Evolutionary conservation across 257 asterid species (phyloP).

Genomic region (Mentha longifolia): DNA sequence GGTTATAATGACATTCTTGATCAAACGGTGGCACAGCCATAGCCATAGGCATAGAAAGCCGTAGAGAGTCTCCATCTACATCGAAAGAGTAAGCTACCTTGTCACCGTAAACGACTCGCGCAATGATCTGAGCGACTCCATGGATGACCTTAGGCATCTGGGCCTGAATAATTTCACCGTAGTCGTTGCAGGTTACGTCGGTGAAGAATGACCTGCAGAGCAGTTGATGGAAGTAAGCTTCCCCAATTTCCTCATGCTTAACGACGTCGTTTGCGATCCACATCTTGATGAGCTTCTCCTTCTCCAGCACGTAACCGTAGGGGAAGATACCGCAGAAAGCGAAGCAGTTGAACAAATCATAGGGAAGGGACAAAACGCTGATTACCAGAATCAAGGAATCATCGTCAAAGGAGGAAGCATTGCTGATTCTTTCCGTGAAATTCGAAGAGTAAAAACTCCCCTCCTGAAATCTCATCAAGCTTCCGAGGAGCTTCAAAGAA

Average conservation of each 20-base stretch:
- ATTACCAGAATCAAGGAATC: background rate
- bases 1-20: too few relatives aligned
- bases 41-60: too few relatives aligned
- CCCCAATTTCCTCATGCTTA: background rate
- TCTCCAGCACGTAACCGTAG: too few relatives aligned
- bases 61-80: background rate
- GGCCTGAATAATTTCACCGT: conserved; percentile 13
- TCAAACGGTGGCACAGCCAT: too few relatives aligned
- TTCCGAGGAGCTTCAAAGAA: conserved; percentile 21
- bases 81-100: background rate
- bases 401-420: too few relatives aligned
- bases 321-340: conserved; percentile 25
- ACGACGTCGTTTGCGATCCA: conserved; percentile 27
- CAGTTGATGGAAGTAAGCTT: conserved; percentile 18
- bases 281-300: conserved; percentile 23
- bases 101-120: background rate
- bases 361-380: conserved; percentile 3
- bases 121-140: background rate
- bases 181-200: conserved; percentile 11
- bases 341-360: conserved; percentile 8
- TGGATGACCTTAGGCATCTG: conserved; percentile 3
- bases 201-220: conserved; percentile 27
- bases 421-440: background rate
- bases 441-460: background rate
- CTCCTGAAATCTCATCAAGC: conserved; percentile 21